Conservation (phyloP, 192 early-diverging fungal species). For the Backusella luteola region DNA sequence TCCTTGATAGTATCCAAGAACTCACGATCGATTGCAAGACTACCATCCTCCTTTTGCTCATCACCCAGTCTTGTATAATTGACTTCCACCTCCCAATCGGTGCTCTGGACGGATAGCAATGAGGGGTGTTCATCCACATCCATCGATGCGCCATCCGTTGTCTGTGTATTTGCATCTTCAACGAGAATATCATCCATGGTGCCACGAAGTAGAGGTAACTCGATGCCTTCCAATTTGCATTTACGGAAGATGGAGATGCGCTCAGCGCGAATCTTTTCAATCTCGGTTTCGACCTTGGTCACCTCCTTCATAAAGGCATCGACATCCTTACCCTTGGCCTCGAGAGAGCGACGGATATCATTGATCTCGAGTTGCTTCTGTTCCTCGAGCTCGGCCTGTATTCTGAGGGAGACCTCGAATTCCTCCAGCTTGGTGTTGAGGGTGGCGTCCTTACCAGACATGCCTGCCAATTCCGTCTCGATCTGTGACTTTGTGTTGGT, state of each 20-base stretch:
- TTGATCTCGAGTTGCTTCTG: constrained; percentile 57
- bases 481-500: constrained; percentile 27
- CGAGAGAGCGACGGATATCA: constrained; percentile 52
- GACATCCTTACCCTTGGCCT: constrained; percentile 60
- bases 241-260: constrained; percentile 75
- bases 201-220: constrained; percentile 74
- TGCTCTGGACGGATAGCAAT: constrained; percentile 20
- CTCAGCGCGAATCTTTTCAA: constrained; percentile 80
- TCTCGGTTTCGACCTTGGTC: constrained; percentile 60
- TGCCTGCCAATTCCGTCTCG: constrained; percentile 32
- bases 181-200: constrained; percentile 76
- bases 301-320: constrained; percentile 66
- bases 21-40: constrained; percentile 53
- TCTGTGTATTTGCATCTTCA: constrained; percentile 43
- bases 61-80: constrained; percentile 58
- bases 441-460: constrained; percentile 47
- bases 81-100: constrained; percentile 57
- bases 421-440: constrained; percentile 51
- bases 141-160: constrained; percentile 26
- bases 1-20: constrained; percentile 63
- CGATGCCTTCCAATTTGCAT: constrained; percentile 94
- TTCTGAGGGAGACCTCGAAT: constrained; percentile 37
- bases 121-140: constrained; percentile 45
- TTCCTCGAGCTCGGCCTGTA: constrained; percentile 50
- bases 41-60: constrained; percentile 45